Base-by-base conservation (phyloP, 2,329 filamentous ascomycete genomes). In the Penicillium rolfsii region DNA sequence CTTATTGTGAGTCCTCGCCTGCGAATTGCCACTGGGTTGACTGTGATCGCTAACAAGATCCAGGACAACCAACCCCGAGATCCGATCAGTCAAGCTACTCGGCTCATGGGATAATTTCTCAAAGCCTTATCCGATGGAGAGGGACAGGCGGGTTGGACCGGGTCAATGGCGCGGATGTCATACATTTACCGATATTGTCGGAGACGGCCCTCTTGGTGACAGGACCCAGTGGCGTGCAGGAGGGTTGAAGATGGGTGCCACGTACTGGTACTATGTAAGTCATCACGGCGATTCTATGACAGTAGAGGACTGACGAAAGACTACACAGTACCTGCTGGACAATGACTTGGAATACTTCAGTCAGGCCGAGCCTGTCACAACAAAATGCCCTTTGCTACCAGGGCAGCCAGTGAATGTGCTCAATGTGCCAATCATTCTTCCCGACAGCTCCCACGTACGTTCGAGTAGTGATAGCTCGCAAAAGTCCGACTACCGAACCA, bases 61-160 rank as follows among this genome's bases (percentile, higher is more conserved):
- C 46, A 78, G 67, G 28, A 69, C 55, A 16, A 70, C 78, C 62
- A 73, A 74, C 52, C 74, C 78, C 36, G 71, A 76, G 41, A 74
- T 78, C 52, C 68, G 76, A 64, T 89, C 89, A 48, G 91, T 97
- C 67, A 87, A 91, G 72, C 84, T 97, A 49, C 83, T 95, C 69
- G 94, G 94, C 64, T 97, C 93, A 65, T 98, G 94, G 94, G 93
- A 97, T 80, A 97, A 97, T 80, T 97, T 97, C 79, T 82, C 84
- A 62, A 87, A 85, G 72, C 82, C 87, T 53, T 94, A 97, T 81
- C 82, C 81, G 49, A 93, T 98, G 88, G 87, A 94, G 74, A 86
- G 88, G 69, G 94, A 98, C 78, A 80, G 80, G 65, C 87, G 90
- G 73, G 87, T 90, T 68, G 90, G 91, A 67, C 83, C 83, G 60